Evolutionary conservation across 192 early-diverging fungal genomes (phyloP).

Genomic region (Coemansia erecta): DNA sequence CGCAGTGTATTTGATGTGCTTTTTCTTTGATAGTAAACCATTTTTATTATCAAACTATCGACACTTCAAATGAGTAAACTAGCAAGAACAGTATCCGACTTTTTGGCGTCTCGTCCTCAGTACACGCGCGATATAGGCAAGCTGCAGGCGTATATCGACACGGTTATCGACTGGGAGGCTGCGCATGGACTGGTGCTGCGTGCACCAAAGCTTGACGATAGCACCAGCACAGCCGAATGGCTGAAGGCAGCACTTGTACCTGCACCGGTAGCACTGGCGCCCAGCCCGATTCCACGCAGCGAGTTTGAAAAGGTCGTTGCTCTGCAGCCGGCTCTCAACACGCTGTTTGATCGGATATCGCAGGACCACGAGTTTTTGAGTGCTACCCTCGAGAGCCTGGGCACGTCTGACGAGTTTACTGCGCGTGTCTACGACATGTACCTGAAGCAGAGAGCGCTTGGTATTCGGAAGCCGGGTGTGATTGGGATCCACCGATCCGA

Average conservation of each 20-base stretch:
- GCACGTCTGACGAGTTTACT: conserved; percentile 82
- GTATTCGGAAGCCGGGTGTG: conserved; percentile 53
- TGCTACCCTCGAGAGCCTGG: conserved; percentile 40
- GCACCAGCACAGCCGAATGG: conserved; percentile 15
- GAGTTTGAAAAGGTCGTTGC: conserved; percentile 70
- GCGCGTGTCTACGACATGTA: conserved; percentile 76
- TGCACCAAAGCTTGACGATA: conserved; percentile 49
- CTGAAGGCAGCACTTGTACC: conserved; percentile 60
- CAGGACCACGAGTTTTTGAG: conserved; percentile 73
- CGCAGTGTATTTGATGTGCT: neutral
- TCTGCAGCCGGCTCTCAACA: conserved; percentile 79
- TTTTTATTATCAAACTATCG: neutral
- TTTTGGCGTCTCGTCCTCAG: conserved; percentile 24
- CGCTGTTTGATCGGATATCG: conserved; percentile 75
- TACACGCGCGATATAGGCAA: conserved; percentile 26
- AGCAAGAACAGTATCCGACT: conserved; percentile 15
- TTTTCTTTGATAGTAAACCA: neutral
- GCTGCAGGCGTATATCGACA: conserved; percentile 49
- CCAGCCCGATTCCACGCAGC: conserved; percentile 74
- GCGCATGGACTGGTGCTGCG: conserved; percentile 80
- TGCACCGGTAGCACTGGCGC: conserved; percentile 83
- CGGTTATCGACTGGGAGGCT: conserved; percentile 80
- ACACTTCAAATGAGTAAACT: conserved; percentile 8
- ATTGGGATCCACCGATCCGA: conserved; percentile 92
- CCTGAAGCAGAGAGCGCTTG: conserved; percentile 51